These are phyloP conservation scores for Scytalidium lignicola DNA, from an alignment of 2,329 filamentous ascomycete species.

Conservation along the genomic window DNA sequence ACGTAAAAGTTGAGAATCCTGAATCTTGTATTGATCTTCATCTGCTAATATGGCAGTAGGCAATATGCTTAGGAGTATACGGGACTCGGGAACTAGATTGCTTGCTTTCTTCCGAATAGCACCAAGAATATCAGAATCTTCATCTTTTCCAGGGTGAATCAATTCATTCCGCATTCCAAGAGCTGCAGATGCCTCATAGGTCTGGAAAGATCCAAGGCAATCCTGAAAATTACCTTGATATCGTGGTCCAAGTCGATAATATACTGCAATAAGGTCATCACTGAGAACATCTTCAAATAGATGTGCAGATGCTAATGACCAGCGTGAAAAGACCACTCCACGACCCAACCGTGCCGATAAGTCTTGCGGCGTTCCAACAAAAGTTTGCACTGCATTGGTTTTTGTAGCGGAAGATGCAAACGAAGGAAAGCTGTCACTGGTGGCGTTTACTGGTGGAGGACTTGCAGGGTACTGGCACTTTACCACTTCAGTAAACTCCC, in stretches of 20 bases:
- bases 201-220: slow-evolving; percentile 91
- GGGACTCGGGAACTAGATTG: slow-evolving; percentile 72
- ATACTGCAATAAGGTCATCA: slow-evolving; percentile 87
- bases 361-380: slow-evolving; percentile 87
- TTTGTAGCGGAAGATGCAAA: slow-evolving; percentile 54
- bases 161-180: slow-evolving; percentile 89
- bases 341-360: slow-evolving; percentile 71
- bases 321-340: slow-evolving; percentile 69
- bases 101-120: slow-evolving; percentile 85
- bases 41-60: slow-evolving; percentile 76
- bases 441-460: slow-evolving; percentile 59
- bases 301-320: slow-evolving; percentile 87
- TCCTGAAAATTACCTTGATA: slow-evolving; percentile 98
- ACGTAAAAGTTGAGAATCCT: slow-evolving; percentile 71
- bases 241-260: slow-evolving; percentile 80
- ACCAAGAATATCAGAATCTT: slow-evolving; percentile 83
- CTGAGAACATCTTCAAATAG: slow-evolving; percentile 83
- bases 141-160: slow-evolving; percentile 82
- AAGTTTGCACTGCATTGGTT: slow-evolving; percentile 75
- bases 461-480: slow-evolving; percentile 82
- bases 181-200: slow-evolving; percentile 87
- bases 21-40: slow-evolving; percentile 64
- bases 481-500: slow-evolving; percentile 88
- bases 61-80: slow-evolving; percentile 77
- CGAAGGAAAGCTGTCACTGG: slow-evolving; percentile 64